phyloP scores from a whole-genome alignment of 805 yeast genomes.

The Yamadazyma takamatsuzukensis region DNA sequence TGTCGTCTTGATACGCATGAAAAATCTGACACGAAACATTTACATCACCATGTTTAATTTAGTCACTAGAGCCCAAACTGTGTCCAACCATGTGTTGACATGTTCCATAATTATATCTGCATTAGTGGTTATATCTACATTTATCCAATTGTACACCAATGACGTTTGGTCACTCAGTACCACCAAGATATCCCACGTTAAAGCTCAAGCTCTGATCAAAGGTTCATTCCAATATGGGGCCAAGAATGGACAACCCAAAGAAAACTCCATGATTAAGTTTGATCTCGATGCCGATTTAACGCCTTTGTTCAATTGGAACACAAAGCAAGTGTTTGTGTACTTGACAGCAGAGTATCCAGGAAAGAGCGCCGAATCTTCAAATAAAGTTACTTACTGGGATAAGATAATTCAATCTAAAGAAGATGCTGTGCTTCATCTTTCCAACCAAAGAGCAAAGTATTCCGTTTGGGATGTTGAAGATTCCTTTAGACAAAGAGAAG shows the following conservation, averaged over 20 bases:
- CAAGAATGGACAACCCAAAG: conserved; percentile 61
- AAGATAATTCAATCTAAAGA: conserved; percentile 59
- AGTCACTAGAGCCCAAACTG: conserved; percentile 40
- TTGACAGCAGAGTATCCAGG: conserved; percentile 79
- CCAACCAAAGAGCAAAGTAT: conserved; percentile 63
- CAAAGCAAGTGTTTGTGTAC: conserved; percentile 92
- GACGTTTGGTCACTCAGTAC: conserved; percentile 44
- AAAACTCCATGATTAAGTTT: conserved; percentile 67
- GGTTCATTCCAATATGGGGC: conserved; percentile 68
- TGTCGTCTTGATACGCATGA: too few species aligned
- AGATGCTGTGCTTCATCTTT: conserved; percentile 54
- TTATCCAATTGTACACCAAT: conserved; percentile 43
- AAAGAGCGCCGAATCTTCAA: conserved; percentile 39
- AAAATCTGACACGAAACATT: too few species aligned
- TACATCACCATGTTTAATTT: conserved; percentile 36
- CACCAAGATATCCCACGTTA: conserved; percentile 32
- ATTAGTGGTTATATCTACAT: conserved; percentile 46
- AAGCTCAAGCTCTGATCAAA: conserved; percentile 41
- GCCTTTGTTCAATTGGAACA: conserved; percentile 91
- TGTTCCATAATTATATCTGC: conserved; percentile 42
- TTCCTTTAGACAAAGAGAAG: conserved; percentile 57
- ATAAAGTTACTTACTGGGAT: conserved; percentile 89
- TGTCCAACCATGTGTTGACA: conserved; percentile 53
- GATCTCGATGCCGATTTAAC: conserved; percentile 73
- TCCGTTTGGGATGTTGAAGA: conserved; percentile 82